Base-by-base conservation (phyloP, 2,329 filamentous ascomycete species). In the Talaromyces atroroseus region DNA sequence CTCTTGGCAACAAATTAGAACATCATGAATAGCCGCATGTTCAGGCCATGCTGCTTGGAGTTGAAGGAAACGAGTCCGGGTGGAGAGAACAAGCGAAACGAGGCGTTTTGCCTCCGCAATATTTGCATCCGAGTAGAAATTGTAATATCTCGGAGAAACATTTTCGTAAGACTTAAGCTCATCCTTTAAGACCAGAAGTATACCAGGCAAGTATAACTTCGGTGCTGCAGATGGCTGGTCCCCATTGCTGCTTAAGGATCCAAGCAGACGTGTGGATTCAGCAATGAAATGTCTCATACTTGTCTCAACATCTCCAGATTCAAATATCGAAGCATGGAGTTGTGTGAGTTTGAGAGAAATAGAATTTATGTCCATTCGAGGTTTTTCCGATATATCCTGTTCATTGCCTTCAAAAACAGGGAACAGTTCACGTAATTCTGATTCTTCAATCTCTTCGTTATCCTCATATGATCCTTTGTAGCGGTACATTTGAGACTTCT, bases 41-140 rank as follows among this genome's bases (percentile, higher is more conserved):
- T 88, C 85, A 1, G 85, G 83, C 83, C 84, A 87, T 20, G 76
- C 70, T 20, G 75, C 72, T 58, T 79, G 77, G 12, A 99, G 83
- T 59, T 88, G 80, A 20, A 80, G 78, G 74, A 97, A 96, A 16
- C 88, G 84, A 48, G 76, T 68, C 66, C 88, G 85, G 47, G 92
- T 83, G 51, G 84, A 82, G 64, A 85, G 80, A 11, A 90, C 78
- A 8, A 96, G 75, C 0, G 71, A 74, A 24, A 94, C 84, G 3
- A 96, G 79, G 59, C 85, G 88, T 59, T 87, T 85, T 10, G 85
- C 85, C 73, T 97, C 90, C 1, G 76, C 70, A 12, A 92, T 75
- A 64, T 97, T 95, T 2, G 86, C 71, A 65, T 95, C 87, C 0
- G 82, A 86, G 71, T 99, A 99, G 70, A 99, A 96, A 72, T 96